phyloP scores from a whole-genome alignment of 106 monocot genomes.

The Iris macrosiphon region DNA sequence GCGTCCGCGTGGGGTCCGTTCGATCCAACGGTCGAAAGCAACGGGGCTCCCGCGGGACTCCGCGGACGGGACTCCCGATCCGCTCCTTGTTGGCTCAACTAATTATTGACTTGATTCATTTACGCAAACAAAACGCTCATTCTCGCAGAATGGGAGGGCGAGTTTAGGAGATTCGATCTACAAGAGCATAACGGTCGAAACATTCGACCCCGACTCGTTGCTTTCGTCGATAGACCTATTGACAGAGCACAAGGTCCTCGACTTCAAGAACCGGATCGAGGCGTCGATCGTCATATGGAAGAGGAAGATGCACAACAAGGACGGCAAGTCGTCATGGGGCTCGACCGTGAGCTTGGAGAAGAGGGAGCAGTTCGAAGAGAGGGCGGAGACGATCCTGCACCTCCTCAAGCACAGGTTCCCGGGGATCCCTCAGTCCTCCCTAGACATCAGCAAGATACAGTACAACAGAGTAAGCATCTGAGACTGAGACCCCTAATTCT shows the following conservation, averaged over 20 bases:
- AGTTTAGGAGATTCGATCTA: slow-evolving; percentile 64
- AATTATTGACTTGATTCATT: not conserved
- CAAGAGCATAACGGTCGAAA: slow-evolving; percentile 40
- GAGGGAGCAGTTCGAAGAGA: slow-evolving; percentile 88
- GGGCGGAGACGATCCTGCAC: slow-evolving; percentile 81
- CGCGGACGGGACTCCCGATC: too few relatives aligned
- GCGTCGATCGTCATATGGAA: slow-evolving; percentile 80
- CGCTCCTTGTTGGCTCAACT: not conserved
- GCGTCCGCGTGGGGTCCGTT: too few relatives aligned
- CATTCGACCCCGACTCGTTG: slow-evolving; percentile 56
- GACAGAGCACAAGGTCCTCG: slow-evolving; percentile 74
- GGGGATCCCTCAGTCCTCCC: slow-evolving; percentile 73
- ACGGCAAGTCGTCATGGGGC: slow-evolving; percentile 75
- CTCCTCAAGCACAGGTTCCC: slow-evolving; percentile 86
- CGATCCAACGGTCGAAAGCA: too few relatives aligned
- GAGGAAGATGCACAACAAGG: slow-evolving; percentile 90
- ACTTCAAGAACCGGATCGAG: slow-evolving; percentile 87
- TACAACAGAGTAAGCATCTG: slow-evolving; percentile 46
- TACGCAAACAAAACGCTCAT: not conserved
- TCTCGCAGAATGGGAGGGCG: slow-evolving; percentile 50
- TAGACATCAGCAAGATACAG: slow-evolving; percentile 93
- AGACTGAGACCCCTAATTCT: not conserved
- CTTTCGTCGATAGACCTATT: slow-evolving; percentile 57
- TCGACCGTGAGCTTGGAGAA: slow-evolving; percentile 85
- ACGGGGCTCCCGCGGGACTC: too few relatives aligned